Evolutionary conservation across 305 asterid species (phyloP).

Genomic region (Ruellia speciosa): DNA sequence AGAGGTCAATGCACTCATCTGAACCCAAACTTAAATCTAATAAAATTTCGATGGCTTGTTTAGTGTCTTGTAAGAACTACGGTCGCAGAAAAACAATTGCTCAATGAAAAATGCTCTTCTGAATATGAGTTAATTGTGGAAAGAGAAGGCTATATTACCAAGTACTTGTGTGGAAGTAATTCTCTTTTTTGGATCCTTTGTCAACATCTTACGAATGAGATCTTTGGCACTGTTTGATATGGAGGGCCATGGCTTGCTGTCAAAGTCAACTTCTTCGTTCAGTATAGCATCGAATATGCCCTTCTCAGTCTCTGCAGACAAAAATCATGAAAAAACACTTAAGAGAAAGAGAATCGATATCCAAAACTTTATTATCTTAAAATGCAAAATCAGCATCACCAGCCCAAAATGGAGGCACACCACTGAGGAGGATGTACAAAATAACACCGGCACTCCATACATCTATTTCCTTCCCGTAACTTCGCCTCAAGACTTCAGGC

Average conservation of each 20-base stretch:
- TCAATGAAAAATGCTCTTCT: too few relatives aligned
- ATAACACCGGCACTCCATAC: slow-evolving; percentile 75
- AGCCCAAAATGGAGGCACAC: slow-evolving; percentile 80
- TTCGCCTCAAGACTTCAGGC: slow-evolving; percentile 55
- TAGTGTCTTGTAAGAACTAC: too few relatives aligned
- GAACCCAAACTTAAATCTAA: too few relatives aligned
- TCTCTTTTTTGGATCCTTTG: slow-evolving; percentile 52
- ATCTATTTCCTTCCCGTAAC: slow-evolving; percentile 62
- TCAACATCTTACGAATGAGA: slow-evolving; percentile 54
- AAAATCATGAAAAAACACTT: slow-evolving; percentile 6
- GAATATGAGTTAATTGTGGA: slow-evolving; percentile 4
- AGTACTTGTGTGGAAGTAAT: slow-evolving; percentile 56
- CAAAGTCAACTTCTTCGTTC: slow-evolving; percentile 58
- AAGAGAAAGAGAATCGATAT: slow-evolving; percentile 10
- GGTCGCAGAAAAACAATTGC: too few relatives aligned
- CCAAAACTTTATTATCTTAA: neutral
- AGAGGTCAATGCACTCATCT: too few relatives aligned
- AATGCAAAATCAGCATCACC: slow-evolving; percentile 31
- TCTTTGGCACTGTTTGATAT: slow-evolving; percentile 57
- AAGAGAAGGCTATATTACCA: slow-evolving; percentile 28
- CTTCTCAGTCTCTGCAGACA: slow-evolving; percentile 54
- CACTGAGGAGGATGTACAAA: slow-evolving; percentile 59
- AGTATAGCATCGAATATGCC: slow-evolving; percentile 63
- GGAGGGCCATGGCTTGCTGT: slow-evolving; percentile 63
- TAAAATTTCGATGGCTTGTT: too few relatives aligned